phyloP scores from a whole-genome alignment of 208 protist genomes.

The Naegleria gruberi region DNA sequence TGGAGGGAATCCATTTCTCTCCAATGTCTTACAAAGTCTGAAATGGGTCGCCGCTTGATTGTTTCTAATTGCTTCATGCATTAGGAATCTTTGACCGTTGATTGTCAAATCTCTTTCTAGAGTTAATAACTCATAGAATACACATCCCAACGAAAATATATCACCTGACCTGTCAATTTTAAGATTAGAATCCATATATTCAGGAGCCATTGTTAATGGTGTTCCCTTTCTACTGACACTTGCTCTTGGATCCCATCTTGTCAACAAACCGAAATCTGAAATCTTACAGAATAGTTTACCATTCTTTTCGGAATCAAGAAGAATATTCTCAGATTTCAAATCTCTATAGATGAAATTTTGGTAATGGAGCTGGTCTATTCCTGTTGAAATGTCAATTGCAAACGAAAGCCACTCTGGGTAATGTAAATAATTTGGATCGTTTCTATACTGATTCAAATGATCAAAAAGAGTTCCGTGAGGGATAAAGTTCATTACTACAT shows the following conservation, averaged over 20 bases:
- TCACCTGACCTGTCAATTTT: neutral
- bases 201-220: neutral
- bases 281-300: neutral
- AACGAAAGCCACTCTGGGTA: neutral
- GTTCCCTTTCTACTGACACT: neutral
- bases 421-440: neutral
- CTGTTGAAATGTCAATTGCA: neutral
- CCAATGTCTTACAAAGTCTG: neutral
- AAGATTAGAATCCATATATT: neutral
- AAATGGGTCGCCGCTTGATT: neutral
- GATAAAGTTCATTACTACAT: neutral
- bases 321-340: neutral
- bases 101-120: neutral
- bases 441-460: neutral
- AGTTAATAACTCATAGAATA: neutral
- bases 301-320: neutral
- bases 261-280: neutral
- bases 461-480: neutral
- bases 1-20: neutral
- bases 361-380: neutral
- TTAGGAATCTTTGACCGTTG: neutral
- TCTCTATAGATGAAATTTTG: conserved; percentile 8
- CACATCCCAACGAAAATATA: neutral
- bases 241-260: neutral
- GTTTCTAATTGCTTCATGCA: neutral